phyloP scores from a whole-genome alignment of 345 rosid species.

The Firmiana major region DNA sequence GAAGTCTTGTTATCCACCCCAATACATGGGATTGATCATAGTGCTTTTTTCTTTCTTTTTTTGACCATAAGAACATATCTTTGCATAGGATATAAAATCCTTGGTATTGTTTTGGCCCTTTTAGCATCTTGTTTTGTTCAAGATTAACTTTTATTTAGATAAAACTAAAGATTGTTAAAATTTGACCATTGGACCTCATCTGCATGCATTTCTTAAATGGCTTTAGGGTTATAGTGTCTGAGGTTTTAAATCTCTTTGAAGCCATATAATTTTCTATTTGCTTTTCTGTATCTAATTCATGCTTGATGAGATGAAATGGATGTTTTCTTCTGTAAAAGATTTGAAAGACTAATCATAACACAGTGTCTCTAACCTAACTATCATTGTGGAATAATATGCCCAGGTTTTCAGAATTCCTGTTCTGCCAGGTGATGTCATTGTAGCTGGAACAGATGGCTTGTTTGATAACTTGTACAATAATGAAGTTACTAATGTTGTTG shows the following conservation, averaged over 20 bases:
- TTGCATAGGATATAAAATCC: not conserved
- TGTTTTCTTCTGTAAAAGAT: not conserved
- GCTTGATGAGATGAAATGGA: not conserved
- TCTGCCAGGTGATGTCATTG: constrained; percentile 70
- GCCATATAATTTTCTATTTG: not conserved
- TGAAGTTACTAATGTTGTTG: constrained; percentile 76
- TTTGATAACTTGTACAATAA: constrained; percentile 85
- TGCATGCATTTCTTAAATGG: not conserved
- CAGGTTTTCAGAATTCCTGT: constrained; percentile 80
- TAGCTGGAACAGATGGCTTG: constrained; percentile 95
- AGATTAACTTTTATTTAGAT: not conserved
- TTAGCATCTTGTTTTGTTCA: not conserved
- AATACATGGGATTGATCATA: not conserved
- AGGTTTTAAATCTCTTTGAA: not conserved
- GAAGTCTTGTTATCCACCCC: not conserved
- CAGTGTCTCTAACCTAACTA: not conserved
- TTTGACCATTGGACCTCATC: not conserved
- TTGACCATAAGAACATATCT: not conserved
- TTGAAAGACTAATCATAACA: not conserved
- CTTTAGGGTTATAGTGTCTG: not conserved
- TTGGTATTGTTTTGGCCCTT: not conserved
- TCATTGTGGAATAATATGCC: constrained; percentile 9
- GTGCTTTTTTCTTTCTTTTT: not conserved
- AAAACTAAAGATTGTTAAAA: not conserved
- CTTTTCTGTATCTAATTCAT: not conserved